Evolutionary conservation across 2,329 filamentous ascomycete species (phyloP), one percentile per base, ranked within the genome.

Genomic region (Fusarium algeriense): DNA sequence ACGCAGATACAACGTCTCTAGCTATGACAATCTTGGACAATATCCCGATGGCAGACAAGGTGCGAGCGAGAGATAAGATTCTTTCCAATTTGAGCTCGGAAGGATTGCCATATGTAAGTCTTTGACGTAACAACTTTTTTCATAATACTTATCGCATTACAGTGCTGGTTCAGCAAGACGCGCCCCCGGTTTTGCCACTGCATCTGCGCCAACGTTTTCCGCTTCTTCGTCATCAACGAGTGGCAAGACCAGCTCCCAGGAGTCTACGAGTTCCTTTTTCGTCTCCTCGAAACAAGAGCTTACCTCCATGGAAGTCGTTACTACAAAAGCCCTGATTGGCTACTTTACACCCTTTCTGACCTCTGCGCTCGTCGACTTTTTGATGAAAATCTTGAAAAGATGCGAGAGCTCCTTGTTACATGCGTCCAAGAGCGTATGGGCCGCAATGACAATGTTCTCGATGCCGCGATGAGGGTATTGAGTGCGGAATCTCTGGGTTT

Each of bases 141-240:
- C 14, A 20, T 12, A 4, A 10, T 37, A n/a, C 38, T 66, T 2
- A 66, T 14, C 1, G 4, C 12, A 7, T 3, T n/a, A 0, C 11
- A 67, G 64, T 60, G 53, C 17, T 67, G 61, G 61, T 15, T 66
- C 2, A 45, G 14, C 3, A 41, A 61, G 7, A 41, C 11, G 1
- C 55, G 54, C 1, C 49, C 64, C 0, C 61, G 61, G 0, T 46
- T 66, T 8, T 65, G 61, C 1, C 64, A 67, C 9, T 60, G 55
- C 4, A 59, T 67, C 2, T 67, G 49, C n/a, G 64, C 54, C 11
- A 60, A 50, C 10, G 49, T 67, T 3, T 67, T 67, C 8, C 61
- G 55, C 14, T 67, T 66, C 38, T 67, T 67, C 15, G 43, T 28
- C 20, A 10, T 65, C 4, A 49, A 66, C 4, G 40, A n/a, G 3